Base-by-base conservation (phyloP, 2,329 filamentous ascomycete species). In the Microsporum ferrugineum region DNA sequence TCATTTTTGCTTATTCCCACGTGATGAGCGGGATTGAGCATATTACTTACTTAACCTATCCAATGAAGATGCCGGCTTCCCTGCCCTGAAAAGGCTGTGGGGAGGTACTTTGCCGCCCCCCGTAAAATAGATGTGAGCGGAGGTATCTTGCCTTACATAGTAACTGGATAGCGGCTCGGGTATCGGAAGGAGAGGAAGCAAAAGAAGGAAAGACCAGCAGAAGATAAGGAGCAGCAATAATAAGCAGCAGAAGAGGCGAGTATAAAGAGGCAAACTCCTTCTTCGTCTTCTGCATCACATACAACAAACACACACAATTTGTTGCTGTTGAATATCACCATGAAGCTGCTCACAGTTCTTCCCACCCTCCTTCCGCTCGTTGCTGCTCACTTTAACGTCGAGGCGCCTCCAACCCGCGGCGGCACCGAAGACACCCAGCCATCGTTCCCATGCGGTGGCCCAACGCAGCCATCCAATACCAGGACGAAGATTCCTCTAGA, bases 371-470 rank as follows among this genome's bases (percentile, higher is more conserved):
- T 79, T 60, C 74, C 79, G 60, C 66, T 79, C 53, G 73, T 75
- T 17, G 72, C 79, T 45, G 82, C 82, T 14, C 83, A 85, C 68
- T 85, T 84, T 74, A 68, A 75, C 2, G 76, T 85, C 70, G 70
- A 76, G 39, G 84, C 78, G 64, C 83, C 83, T 8, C 63, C 73
- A 14, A 70, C 74, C 63, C 79, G 82, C 60, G 82, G 80, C 33
- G 76, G 76, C 67, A 67, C 76, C 43, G 76, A 79, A 62, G 76
- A 80, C 62, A 77, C 70, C 7, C 78, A 80, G 64, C 63, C 68
- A 61, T 74, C 65, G 10, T 78, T 76, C 66, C 78, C 77, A 61
- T 84, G 82, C 67, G 81, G 81, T 61, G 78, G 79, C 58, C 31
- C 39, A 17, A 74, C 78, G 65, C 69, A 78, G 64, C 72, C 71